These are phyloP conservation scores for Ramaria rubella DNA, from an alignment of 768 basidiomycete genomes.

Conservation along the genomic window DNA sequence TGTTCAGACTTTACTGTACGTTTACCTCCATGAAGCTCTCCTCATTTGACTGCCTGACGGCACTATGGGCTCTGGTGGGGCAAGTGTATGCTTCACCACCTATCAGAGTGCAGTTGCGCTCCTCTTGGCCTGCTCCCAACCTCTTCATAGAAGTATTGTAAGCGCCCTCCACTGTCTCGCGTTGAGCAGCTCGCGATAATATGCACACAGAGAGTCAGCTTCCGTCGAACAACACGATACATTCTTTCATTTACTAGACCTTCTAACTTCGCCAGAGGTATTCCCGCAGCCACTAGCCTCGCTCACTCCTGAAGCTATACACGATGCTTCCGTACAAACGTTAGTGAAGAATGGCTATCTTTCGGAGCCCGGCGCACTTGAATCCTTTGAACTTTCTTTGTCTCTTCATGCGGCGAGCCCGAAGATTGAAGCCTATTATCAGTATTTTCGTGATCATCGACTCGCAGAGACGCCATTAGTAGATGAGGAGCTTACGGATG, in stretches of 20 bases:
- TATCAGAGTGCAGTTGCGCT: slow-evolving; percentile 52
- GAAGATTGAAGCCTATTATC: slow-evolving; percentile 77
- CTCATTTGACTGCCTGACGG: not conserved
- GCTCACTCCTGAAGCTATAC: slow-evolving; percentile 42
- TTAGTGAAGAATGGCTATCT: slow-evolving; percentile 43
- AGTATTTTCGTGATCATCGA: slow-evolving; percentile 47
- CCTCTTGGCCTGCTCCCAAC: slow-evolving; percentile 62
- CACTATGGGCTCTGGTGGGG: not conserved
- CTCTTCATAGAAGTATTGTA: slow-evolving; percentile 60
- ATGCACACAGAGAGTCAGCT: slow-evolving; percentile 66
- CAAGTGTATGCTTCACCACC: slow-evolving; percentile 31
- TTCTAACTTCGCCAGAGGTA: slow-evolving; percentile 47
- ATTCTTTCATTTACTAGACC: slow-evolving; percentile 73
- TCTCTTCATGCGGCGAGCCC: slow-evolving; percentile 75
- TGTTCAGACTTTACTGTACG: not conserved
- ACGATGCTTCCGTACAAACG: slow-evolving; percentile 48
- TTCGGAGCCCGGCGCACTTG: slow-evolving; percentile 41
- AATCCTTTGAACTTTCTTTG: slow-evolving; percentile 63
- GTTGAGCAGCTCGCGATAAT: slow-evolving; percentile 3
- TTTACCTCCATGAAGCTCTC: not conserved
- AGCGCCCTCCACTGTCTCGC: slow-evolving; percentile 21
- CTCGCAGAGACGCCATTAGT: slow-evolving; percentile 20
- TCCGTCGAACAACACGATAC: slow-evolving; percentile 60
- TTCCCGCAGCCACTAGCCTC: slow-evolving; percentile 27
- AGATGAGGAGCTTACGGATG: slow-evolving; percentile 19